Percentiles rank a stretch among this genome's conserved stretches.
Evolutionary conservation across 192 early-diverging fungal species (phyloP).

Genomic region (Allomyces macrogynus): DNA sequence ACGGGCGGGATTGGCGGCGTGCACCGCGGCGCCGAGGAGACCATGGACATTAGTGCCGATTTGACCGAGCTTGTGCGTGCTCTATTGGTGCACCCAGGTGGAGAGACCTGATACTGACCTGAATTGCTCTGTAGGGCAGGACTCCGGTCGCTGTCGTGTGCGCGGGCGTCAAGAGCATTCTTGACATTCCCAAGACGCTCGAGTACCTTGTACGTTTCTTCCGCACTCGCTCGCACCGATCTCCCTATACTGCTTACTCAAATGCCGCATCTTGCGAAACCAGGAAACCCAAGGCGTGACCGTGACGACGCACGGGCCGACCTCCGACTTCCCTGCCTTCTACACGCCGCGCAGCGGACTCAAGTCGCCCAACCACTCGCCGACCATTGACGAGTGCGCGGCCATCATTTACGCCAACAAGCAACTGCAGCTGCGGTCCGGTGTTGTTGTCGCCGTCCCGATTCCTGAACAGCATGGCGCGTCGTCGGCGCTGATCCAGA

Average conservation of each 20-base stretch:
- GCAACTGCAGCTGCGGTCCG: slow-evolving; percentile 44
- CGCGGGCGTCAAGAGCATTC: slow-evolving; percentile 89
- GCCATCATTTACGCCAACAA: slow-evolving; percentile 19
- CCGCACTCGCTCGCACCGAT: not conserved
- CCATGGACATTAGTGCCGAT: slow-evolving; percentile 82
- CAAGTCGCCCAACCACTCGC: slow-evolving; percentile 7
- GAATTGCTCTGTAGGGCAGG: slow-evolving; percentile 15
- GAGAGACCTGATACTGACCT: not conserved
- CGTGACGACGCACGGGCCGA: slow-evolving; percentile 52
- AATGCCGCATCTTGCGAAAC: not conserved
- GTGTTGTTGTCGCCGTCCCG: slow-evolving; percentile 74
- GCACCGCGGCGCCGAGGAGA: slow-evolving; percentile 56
- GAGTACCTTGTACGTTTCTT: slow-evolving; percentile 42
- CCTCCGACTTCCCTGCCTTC: slow-evolving; percentile 68
- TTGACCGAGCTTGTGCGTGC: slow-evolving; percentile 47
- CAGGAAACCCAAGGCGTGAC: slow-evolving; percentile 83
- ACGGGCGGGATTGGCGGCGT: slow-evolving; percentile 97
- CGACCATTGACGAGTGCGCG: no score
- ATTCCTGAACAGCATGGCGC: slow-evolving; percentile 51
- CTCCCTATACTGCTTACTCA: not conserved
- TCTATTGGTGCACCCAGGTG: not conserved
- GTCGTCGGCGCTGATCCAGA: slow-evolving; percentile 38
- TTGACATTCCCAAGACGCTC: slow-evolving; percentile 78
- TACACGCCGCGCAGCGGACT: slow-evolving; percentile 59
- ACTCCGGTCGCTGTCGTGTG: slow-evolving; percentile 91